phyloP scores from a whole-genome alignment of 2,329 filamentous ascomycete genomes.

The Paecilomyces formosus region DNA sequence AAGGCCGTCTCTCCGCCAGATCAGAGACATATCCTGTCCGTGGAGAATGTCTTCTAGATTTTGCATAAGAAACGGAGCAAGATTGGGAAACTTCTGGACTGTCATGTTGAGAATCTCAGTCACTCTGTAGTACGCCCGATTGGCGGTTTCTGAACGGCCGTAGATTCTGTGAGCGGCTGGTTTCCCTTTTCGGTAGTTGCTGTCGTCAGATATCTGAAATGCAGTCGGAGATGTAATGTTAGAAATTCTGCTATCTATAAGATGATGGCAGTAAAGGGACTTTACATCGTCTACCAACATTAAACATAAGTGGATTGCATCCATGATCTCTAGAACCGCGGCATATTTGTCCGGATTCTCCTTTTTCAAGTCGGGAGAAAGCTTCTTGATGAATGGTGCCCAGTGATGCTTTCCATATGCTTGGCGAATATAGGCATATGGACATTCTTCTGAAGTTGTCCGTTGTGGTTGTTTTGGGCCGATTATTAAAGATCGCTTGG shows the following conservation, averaged over 20 bases:
- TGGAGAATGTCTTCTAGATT: constrained; percentile 14
- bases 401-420: constrained; percentile 15
- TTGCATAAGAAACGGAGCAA: constrained; percentile 12
- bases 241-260: background rate
- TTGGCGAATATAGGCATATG: constrained; percentile 12
- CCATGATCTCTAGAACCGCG: constrained; percentile 16
- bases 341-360: constrained; percentile 10
- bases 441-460: constrained; percentile 12
- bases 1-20: constrained; percentile 15
- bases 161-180: constrained; percentile 13
- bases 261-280: background rate
- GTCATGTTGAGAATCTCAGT: constrained; percentile 13
- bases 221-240: background rate
- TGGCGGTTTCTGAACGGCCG: constrained; percentile 14
- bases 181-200: constrained; percentile 13
- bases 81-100: constrained; percentile 6
- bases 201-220: constrained; percentile 12
- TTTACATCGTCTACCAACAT: constrained; percentile 17
- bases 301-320: constrained; percentile 15
- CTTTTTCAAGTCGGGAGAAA: constrained; percentile 9
- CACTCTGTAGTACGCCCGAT: constrained; percentile 15
- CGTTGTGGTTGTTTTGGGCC: constrained; percentile 9
- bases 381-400: constrained; percentile 13
- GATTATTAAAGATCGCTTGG: constrained; percentile 10
- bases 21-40: constrained; percentile 15